Evolutionary conservation across 176 grass and related monocot species (phyloP), one percentile per base, ranked within the genome.

Genomic region (Hordeum marinum): DNA sequence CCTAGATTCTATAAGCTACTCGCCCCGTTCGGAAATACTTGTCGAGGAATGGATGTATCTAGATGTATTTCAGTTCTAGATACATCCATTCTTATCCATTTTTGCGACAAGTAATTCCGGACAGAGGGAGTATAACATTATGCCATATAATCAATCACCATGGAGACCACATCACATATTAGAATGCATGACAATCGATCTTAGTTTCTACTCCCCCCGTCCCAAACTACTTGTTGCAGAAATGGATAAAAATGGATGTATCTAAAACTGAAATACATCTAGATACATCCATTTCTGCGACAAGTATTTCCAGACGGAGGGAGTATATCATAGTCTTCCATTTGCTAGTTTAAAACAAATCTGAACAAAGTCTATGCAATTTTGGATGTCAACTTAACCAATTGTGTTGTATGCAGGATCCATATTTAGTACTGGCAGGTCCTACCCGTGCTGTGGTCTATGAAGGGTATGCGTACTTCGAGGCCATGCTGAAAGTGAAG

Each of bases 401-500:
- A 3, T 31, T 61, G 36, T 43, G 37, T 64, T 63, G 60, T 20
- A 64, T 45, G 39, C 39, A 80, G 78, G 40, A 46, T 80, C 40
- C 4, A 80, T 46, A 20, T 48, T 66, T 80, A 9, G 25, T 46
- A 65, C 78, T 80, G 25, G 45, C 25, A 46, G 78, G 78, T 66
- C 78, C 61, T 66, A 48, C 15, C 26, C 78, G 61, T 80, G 77
- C 39, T 32, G 4, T 80, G 27, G 9, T 80, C 24, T 62, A 31
- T 20, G 10, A 5, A 5, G 20, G 39, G 35, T 40, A 41, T 42
- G 37, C 64, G 24, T 79, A 65, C 18, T 29, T 80, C 11, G 78
- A 80, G 25, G 61, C 15, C 21, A 26, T 32, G 5, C 61, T 80
- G 61, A 80, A 80, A 34, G 78, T 66, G 61, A 80, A 66, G 78